phyloP scores from a whole-genome alignment of 2,329 filamentous ascomycete species.

The Curvularia verruculosa region DNA sequence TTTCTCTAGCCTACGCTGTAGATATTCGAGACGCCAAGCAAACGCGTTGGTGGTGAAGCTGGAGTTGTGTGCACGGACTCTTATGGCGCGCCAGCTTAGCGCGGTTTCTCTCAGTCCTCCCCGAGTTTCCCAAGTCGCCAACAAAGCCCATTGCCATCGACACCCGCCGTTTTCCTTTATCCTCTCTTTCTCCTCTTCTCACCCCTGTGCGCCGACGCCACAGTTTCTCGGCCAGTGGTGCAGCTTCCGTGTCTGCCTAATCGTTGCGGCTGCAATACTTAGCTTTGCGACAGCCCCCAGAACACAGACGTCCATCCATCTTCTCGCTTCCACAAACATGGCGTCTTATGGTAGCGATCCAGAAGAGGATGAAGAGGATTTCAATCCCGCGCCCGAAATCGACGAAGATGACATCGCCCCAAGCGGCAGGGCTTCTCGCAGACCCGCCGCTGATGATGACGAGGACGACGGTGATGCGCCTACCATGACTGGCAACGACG shows the following conservation, averaged over 20 bases:
- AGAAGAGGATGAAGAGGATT: conserved; percentile 75
- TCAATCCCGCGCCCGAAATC: conserved; percentile 81
- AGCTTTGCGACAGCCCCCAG: conserved; percentile 17
- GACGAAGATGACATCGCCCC: conserved; percentile 61
- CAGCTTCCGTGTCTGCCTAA: conserved; percentile 1
- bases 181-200: conserved; percentile 5
- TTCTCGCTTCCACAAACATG: conserved; percentile 26
- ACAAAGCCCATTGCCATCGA: conserved; percentile 29
- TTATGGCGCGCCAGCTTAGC: conserved; percentile 21
- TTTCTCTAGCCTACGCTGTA: background rate
- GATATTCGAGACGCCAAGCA: background rate
- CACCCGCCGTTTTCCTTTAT: conserved; percentile 14
- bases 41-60: background rate
- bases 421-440: conserved; percentile 28
- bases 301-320: conserved; percentile 14
- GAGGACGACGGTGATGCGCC: conserved; percentile 48
- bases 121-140: conserved; percentile 19
- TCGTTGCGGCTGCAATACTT: conserved; percentile 5
- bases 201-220: background rate
- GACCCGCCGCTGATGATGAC: conserved; percentile 45
- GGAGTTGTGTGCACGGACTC: conserved; percentile 18
- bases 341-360: conserved; percentile 39
- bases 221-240: background rate
- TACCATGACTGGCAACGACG: conserved; percentile 45
- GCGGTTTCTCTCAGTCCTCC: conserved; percentile 28